Evolutionary conservation across 1,284 basidiomycete genomes (phyloP), one percentile per base, ranked within the genome.

Genomic region (Cryptococcus deneoformans): DNA sequence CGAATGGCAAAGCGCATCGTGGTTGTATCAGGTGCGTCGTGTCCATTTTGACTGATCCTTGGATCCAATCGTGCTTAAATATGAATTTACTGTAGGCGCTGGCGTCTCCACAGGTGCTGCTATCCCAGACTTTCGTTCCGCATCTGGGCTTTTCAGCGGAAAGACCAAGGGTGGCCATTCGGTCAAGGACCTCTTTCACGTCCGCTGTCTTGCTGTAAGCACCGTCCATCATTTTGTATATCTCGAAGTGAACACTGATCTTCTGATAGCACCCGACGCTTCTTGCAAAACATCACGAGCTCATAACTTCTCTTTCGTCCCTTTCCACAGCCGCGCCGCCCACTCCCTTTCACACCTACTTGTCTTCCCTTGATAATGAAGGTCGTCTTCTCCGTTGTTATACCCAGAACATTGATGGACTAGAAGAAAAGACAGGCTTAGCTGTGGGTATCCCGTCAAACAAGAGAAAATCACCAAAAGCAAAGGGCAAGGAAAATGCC

Each of bases 391-490:
- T 93, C 46, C 84, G 93, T 35, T 90, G 93, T 4, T 97, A 96
- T 76, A 95, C 93, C 0, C 93, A 97, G 79, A 94, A 95, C 77
- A 94, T 96, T 60, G 92, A 97, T 71, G 87, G 87, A 12, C 85
- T 97, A 51, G 92, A 96, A 72, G 81, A 82, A 59, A 91, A 92
- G 70, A 88, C 85, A 11, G 92, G 92, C 4, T 82, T 96, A 6
- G 84, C 85, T 5, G 62, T 68, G 9, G 73, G 73, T 4, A 54
- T 72, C 5, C 72, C 71, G 3, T 14, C 38, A 39, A 38, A 3
- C 10, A 34, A 50, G 29, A 16, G 46, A 14, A 47, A 47, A 14
- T 34, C 34, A 14, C 34, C 20, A 2, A 47, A 35, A 35, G 34
- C 8, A 42, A 42, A 42, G 40, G 16, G 11, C 40, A 42, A 42